Evolutionary conservation across 2,329 filamentous ascomycete genomes (phyloP), one percentile per base, ranked within the genome.

Genomic region (Epichloe aotearoae): DNA sequence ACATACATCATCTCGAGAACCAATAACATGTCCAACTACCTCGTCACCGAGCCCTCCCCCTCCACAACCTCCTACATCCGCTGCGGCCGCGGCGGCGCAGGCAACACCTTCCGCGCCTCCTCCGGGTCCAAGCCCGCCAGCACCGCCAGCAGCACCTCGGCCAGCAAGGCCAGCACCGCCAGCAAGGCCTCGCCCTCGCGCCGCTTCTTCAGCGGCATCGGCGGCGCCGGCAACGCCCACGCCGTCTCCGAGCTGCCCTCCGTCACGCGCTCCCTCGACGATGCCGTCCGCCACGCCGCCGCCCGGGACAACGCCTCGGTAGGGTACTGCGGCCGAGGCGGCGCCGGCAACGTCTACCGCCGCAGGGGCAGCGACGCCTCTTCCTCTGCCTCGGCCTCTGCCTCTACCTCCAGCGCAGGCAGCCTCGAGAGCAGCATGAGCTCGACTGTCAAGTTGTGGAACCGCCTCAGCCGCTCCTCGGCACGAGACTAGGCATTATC

Each of bases 281-380:
- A 79, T 51, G 67, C 69, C 49, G 59, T 64, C 53, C 58, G 68
- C 52, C 71, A 74, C 54, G 71, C 74, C 55, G 56, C 73, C 58
- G 57, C 68, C 62, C 59, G 64, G 61, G 62, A 66, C 53, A 58
- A 57, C 40, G 67, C 69, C 50, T 61, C 69, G 51, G 72, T 74
- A 62, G 84, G 83, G 68, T 75, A 82, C 66, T 75, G 75, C 14
- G 82, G 83, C 58, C 80, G 82, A 50, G 83, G 83, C 57, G 82
- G 83, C 53, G 81, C 80, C 2, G 83, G 82, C 58, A 69, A 69
- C 55, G 73, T 79, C 55, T 86, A 86, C 66, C 80, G 84, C 64
- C 64, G 64, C 58, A 64, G 63, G 60, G 54, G 53, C 46, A 66
- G 64, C 60, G 64, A 60, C 52, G 64, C 65, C 45, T 53, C 53